Base-by-base conservation (phyloP, 164 flowering plant species). In the Annona cherimola region DNA sequence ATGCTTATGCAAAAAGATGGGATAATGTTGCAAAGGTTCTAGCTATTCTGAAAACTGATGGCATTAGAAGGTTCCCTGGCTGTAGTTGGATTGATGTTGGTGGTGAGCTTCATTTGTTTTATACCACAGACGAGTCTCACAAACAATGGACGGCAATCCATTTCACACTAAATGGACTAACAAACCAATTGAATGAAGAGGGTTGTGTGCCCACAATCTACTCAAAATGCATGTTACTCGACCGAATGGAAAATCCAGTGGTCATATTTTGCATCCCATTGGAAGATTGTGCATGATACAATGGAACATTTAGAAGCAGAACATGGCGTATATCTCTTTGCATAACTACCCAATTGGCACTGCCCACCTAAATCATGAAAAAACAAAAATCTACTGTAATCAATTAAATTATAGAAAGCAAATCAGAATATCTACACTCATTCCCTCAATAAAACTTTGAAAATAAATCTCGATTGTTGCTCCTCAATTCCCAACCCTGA, bases 31-130 rank as follows among this genome's bases (percentile, higher is more conserved):
- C 68, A 18, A 64, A 44, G 39, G 78, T 79, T 14, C 74, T 79
- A 68, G 62, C 79, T 42, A 68, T 4, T 42, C 76, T 79, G 81
- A 79, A 73, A 73, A 74, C 73, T 5, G 66, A 61, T 11, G 76
- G 79, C 2, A 76, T 79, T 57, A 73, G 55, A 5, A 79, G 76
- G 70, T 73, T 50, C 45, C 81, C 81, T 40, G 79, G 81, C 39
- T 73, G 46, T 20, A 79, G 81, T 79, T 79, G 81, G 81, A 63
- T 76, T 65, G 81, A 79, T 43, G 55, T 79, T 67, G 50, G 59
- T 26, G 76, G 78, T 61, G 69, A 66, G 46, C 42, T 70, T 43
- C 76, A 79, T 66, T 72, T 45, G 1, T 76, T 79, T 66, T 46
- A 73, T 50, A 76, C 74, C 3, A 71, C 69, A 61, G 81, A 79